Evolutionary conservation across 2,329 filamentous ascomycete genomes (phyloP), one percentile per base, ranked within the genome.

Genomic region (Fusarium sacchari): DNA sequence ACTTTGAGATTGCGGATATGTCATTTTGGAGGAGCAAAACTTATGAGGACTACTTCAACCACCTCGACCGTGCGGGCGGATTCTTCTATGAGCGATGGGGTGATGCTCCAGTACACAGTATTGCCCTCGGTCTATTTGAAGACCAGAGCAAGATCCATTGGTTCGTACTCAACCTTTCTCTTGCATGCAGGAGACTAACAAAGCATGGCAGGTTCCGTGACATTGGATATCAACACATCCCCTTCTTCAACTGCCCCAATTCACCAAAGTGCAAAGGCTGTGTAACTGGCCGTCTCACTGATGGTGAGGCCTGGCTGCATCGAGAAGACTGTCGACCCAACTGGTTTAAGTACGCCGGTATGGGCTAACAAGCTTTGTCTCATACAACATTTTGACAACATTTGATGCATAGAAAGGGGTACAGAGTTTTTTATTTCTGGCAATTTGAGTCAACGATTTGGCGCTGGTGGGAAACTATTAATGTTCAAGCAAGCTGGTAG

Each of bases 21-120:
- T 89, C 89, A 72, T 97, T 99, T 83, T 99, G 95, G 94, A 88
- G 96, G 55, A 94, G 94, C 80, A 90, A 95, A 81, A 88, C 90
- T 50, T 99, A 99, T 80, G 93, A 97, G 80, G 95, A 97, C 72
- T 99, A 98, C 83, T 99, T 99, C 81, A 91, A 97, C 80, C 95
- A 98, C 82, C 88, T 99, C 39, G 96, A 99, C 94, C 95, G 93
- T 26, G 94, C 95, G 0, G 96, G 96, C 42, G 96, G 96, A 30
- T 99, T 99, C 89, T 99, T 97, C 83, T 99, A 99, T 81, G 96
- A 99, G 85, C 88, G 96, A 77, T 99, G 96, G 96, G 96, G 96
- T 15, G 96, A 99, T 86, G 96, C 96, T 5, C 96, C 96, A 0
- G 96, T 99, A 11, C 96, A 99, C 83, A 97, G 94, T 74, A 95